Base-by-base conservation (phyloP, 2,329 filamentous ascomycete genomes). In the Aspergillus ustus region DNA sequence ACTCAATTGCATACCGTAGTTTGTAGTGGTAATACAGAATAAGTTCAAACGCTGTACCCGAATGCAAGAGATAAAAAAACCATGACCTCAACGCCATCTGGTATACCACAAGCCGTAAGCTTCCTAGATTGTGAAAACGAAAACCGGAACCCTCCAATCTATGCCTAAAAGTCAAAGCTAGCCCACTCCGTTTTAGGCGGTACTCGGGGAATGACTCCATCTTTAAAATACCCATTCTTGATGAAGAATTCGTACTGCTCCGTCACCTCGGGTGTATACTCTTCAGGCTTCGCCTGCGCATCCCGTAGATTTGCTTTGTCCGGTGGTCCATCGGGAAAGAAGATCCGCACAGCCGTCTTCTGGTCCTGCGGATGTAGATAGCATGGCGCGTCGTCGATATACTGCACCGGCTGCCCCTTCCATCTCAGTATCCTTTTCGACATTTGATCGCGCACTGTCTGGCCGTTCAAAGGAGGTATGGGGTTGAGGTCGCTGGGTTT, bases 131-230 rank as follows among this genome's bases (percentile, higher is more conserved):
- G 29, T 54, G 34, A 11, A 40, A 50, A 20, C 29, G 50, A 46
- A 50, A 56, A 11, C 37, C 37, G 45, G 13, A 48, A 25, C 25
- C 20, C 55, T 19, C 48, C 22, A 31, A 43, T 40, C 22, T 43
- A 34, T 43, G 13, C 13, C 43, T 75, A 93, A 69, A 94, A 88
- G 72, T 92, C 87, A 85, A 90, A 94, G 29, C 80, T 77, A 66
- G 87, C 88, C 82, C 88, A 94, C 71, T 94, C 92, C 63, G 87
- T 83, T 76, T 88, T 89, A 0, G 93, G 93, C 20, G 93, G 91
- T 50, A 92, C 79, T 68, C 90, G 83, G 0, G 93, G 93, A 79
- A 97, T 90, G 7, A 88, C 70, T 0, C 89, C 89, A 40, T 87
- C 87, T 46, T 85, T 82, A 74, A 96, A 97, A 34, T 74, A 77